phyloP scores from a whole-genome alignment of 2,329 filamentous ascomycete genomes.

The Lizonia empirigonia region DNA sequence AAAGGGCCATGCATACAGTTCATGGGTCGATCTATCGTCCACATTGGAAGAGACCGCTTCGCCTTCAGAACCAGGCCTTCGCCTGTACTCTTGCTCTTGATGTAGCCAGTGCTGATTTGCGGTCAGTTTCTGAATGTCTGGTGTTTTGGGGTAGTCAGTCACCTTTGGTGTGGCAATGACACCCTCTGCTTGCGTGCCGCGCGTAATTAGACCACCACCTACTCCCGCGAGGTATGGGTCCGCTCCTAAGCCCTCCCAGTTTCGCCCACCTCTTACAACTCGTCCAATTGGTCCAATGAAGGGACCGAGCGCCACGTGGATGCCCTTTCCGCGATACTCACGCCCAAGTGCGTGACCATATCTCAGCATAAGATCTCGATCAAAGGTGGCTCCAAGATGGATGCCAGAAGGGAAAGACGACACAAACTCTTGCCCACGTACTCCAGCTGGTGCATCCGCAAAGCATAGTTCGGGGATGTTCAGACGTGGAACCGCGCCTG shows the following conservation, averaged over 20 bases:
- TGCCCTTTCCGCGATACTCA: constrained; percentile 73
- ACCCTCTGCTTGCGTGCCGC: constrained; percentile 61
- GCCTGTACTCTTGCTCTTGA: constrained; percentile 64
- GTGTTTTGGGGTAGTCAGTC: background rate
- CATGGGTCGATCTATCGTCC: constrained; percentile 68
- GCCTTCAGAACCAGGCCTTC: constrained; percentile 49
- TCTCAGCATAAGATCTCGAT: constrained; percentile 70
- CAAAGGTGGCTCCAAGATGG: constrained; percentile 68
- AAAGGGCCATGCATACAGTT: constrained; percentile 71
- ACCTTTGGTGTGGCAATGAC: constrained; percentile 40
- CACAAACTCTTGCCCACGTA: constrained; percentile 40
- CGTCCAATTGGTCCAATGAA: constrained; percentile 72
- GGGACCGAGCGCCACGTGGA: constrained; percentile 72
- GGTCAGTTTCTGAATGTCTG: constrained; percentile 28
- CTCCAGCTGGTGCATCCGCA: constrained; percentile 46
- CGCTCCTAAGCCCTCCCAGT: constrained; percentile 73
- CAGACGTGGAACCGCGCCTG: constrained; percentile 44
- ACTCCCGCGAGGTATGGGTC: constrained; percentile 69
- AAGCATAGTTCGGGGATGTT: constrained; percentile 48
- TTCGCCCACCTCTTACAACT: constrained; percentile 72
- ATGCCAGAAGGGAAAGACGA: constrained; percentile 41
- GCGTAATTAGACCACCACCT: constrained; percentile 56
- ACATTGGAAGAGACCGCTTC: constrained; percentile 66
- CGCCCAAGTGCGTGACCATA: constrained; percentile 70
- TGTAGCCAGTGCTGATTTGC: constrained; percentile 43